A percentile compares a stretch with the other conserved stretches of the same genome.
Conservation (phyloP, 768 basidiomycete species). For the Suillus subluteus region DNA sequence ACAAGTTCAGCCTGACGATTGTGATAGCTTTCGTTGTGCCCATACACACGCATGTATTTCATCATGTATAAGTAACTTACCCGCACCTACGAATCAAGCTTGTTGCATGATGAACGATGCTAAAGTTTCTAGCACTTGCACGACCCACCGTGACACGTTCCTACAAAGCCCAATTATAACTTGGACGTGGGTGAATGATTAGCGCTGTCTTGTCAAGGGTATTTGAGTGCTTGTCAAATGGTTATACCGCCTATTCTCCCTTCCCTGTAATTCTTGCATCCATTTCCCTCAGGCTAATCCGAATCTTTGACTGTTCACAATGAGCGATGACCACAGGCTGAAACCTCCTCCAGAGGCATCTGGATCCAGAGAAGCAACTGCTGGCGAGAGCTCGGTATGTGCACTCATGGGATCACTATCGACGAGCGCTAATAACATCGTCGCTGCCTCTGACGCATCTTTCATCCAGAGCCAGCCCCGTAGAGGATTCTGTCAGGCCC, state of each 20-base stretch:
- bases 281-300: background rate
- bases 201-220: background rate
- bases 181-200: no score
- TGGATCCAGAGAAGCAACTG: background rate
- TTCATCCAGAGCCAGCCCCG: background rate
- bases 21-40: no score
- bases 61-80: no score
- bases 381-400: background rate
- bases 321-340: background rate
- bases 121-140: no score
- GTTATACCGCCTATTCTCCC: background rate
- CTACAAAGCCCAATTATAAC: no score
- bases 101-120: no score
- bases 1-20: no score
- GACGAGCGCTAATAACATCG: background rate
- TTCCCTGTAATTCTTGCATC: background rate
- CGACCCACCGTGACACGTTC: no score
- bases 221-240: background rate
- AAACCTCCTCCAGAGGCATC: background rate
- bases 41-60: no score
- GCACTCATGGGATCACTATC: background rate
- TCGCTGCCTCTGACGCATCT: background rate
- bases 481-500: background rate
- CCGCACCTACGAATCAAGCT: no score
- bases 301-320: background rate